A percentile compares a stretch with the other conserved stretches of the same genome.
Conservation (phyloP, 2,329 filamentous ascomycete species). For the Zopfia rhizophila region DNA sequence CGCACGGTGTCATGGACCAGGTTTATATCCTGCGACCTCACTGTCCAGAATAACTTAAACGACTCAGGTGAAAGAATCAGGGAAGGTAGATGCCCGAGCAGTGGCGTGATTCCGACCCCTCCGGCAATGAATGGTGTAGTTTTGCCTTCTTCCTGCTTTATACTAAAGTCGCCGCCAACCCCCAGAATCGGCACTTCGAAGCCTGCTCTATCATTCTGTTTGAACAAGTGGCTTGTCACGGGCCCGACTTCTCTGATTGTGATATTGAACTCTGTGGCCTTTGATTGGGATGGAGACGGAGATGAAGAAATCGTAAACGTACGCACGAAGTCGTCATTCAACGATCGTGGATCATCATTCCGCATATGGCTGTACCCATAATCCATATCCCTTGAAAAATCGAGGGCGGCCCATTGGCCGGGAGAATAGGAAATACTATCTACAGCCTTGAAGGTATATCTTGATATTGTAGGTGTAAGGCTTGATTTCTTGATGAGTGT, state of each 20-base stretch:
- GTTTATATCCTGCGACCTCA: constrained; percentile 69
- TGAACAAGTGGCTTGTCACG: constrained; percentile 73
- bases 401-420: constrained; percentile 82
- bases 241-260: constrained; percentile 76
- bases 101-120: constrained; percentile 84
- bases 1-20: constrained; percentile 70
- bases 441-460: constrained; percentile 68
- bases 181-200: constrained; percentile 76
- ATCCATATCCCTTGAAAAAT: constrained; percentile 75
- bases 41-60: constrained; percentile 74
- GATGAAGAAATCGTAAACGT: constrained; percentile 83
- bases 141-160: constrained; percentile 51
- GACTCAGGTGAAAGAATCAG: constrained; percentile 22
- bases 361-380: constrained; percentile 85
- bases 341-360: constrained; percentile 78
- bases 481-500: constrained; percentile 67
- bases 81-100: constrained; percentile 74
- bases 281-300: constrained; percentile 42
- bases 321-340: constrained; percentile 86
- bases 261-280: constrained; percentile 71
- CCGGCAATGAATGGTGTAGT: constrained; percentile 74
- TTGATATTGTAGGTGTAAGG: constrained; percentile 73
- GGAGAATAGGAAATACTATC: constrained; percentile 65
- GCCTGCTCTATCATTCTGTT: constrained; percentile 61
- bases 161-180: constrained; percentile 73